Evolutionary conservation across 257 asterid genomes (phyloP).

Genomic region (Scutellaria minor): DNA sequence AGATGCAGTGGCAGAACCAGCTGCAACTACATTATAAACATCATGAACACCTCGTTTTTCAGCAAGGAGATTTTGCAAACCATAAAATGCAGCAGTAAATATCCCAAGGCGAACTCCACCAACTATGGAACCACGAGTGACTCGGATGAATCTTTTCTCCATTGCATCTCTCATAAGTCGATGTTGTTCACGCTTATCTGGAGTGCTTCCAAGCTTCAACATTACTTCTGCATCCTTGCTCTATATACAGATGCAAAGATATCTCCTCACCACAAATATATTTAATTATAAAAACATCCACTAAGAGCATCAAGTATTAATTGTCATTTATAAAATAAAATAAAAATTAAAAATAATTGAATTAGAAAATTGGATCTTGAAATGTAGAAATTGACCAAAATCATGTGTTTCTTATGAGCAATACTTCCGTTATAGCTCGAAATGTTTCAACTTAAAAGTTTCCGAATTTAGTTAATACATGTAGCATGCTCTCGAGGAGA

Average conservation of each 20-base stretch:
- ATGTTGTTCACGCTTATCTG: conserved; percentile 94
- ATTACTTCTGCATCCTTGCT: conserved; percentile 97
- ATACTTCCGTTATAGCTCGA: neutral
- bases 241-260: conserved; percentile 46
- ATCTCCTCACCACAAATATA: conserved; percentile 27
- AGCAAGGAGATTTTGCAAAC: conserved; percentile 83
- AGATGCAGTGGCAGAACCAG: conserved; percentile 98
- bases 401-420: neutral
- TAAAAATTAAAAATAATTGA: neutral
- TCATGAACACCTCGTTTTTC: conserved; percentile 91
- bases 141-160: conserved; percentile 92
- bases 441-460: too few relatives aligned
- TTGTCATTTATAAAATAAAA: neutral
- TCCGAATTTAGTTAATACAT: too few relatives aligned
- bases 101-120: conserved; percentile 98
- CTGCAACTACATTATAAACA: conserved; percentile 84
- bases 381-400: neutral
- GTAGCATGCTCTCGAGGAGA: too few relatives aligned
- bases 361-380: conserved; percentile 6
- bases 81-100: conserved; percentile 87
- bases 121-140: conserved; percentile 90
- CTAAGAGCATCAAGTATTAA: conserved; percentile 8
- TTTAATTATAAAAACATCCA: conserved; percentile 13
- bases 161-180: conserved; percentile 97
- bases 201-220: conserved; percentile 97